phyloP scores from a whole-genome alignment of 108 stramenopile species.

The Cyclotella kingstonii region DNA sequence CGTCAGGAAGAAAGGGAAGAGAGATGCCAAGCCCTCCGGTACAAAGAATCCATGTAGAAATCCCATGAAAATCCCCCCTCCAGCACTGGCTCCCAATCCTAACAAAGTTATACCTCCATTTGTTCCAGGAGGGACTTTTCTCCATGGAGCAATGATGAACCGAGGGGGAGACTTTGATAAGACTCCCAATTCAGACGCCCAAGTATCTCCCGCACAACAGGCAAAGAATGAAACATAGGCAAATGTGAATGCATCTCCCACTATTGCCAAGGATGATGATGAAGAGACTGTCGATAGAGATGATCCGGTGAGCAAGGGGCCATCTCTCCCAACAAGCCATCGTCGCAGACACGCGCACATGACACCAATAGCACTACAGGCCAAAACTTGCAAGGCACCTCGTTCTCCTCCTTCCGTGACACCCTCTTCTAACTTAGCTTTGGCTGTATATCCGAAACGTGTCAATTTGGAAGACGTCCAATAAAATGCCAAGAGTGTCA shows the following conservation, averaged over 20 bases:
- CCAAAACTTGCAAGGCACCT: constrained; percentile 69
- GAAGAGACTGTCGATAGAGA: constrained; percentile 4
- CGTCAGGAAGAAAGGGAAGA: constrained; percentile 4
- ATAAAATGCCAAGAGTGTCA: constrained; percentile 76
- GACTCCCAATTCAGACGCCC: constrained; percentile 84
- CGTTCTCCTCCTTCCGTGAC: constrained; percentile 42
- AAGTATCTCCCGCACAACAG: constrained; percentile 75
- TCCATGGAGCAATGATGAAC: constrained; percentile 55
- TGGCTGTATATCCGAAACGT: constrained; percentile 54
- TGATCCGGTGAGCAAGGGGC: not conserved
- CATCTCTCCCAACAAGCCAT: constrained; percentile 45
- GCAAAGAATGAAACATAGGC: constrained; percentile 47
- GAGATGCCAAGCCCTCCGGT: constrained; percentile 35
- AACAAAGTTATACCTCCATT: constrained; percentile 73
- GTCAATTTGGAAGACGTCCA: constrained; percentile 68
- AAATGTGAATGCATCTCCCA: constrained; percentile 61
- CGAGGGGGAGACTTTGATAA: constrained; percentile 49
- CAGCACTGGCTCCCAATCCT: constrained; percentile 60
- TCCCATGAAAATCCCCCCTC: constrained; percentile 71
- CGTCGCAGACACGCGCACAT: constrained; percentile 46
- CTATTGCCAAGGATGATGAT: constrained; percentile 50
- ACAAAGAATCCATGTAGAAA: constrained; percentile 45
- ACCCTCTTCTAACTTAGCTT: constrained; percentile 58
- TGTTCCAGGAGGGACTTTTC: constrained; percentile 70
- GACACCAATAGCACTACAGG: constrained; percentile 58